Evolutionary conservation across 257 asterid species (phyloP).

Genomic region (Capsicum rhomboideum): DNA sequence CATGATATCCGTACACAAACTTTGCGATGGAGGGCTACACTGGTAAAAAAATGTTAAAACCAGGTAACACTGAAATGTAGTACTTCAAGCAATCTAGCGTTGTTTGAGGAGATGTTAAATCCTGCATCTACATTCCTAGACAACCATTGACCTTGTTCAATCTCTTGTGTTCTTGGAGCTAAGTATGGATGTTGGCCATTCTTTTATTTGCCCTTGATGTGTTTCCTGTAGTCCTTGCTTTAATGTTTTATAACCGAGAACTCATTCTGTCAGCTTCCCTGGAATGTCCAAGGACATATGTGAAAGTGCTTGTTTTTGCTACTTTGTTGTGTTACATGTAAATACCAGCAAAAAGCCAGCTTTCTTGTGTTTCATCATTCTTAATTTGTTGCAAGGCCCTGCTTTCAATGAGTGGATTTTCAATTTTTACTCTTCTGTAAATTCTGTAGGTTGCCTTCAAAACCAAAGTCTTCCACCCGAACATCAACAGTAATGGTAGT

Average conservation of each 20-base stretch:
- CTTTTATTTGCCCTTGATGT: neutral
- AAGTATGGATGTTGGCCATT: neutral
- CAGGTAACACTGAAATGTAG: neutral
- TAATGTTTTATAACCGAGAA: neutral
- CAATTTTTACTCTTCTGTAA: neutral
- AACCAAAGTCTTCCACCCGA: conserved; percentile 41
- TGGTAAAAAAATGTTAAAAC: neutral
- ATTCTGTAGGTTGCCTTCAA: conserved; percentile 32
- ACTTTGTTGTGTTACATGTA: neutral
- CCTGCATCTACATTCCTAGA: neutral
- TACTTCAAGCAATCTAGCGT: neutral
- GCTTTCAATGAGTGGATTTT: neutral
- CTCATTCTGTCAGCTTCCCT: neutral
- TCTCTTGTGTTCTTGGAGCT: neutral
- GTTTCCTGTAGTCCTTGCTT: neutral
- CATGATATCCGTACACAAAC: neutral
- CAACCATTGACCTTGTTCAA: neutral
- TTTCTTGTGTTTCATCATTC: neutral
- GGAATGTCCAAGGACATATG: neutral
- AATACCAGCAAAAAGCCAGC: neutral
- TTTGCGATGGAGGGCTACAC: neutral
- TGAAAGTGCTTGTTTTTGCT: neutral
- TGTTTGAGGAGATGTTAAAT: neutral
- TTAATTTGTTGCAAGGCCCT: neutral
- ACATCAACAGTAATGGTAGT: conserved; percentile 41